phyloP scores from a whole-genome alignment of 1,284 basidiomycete species.

The Schizopora paradoxa region DNA sequence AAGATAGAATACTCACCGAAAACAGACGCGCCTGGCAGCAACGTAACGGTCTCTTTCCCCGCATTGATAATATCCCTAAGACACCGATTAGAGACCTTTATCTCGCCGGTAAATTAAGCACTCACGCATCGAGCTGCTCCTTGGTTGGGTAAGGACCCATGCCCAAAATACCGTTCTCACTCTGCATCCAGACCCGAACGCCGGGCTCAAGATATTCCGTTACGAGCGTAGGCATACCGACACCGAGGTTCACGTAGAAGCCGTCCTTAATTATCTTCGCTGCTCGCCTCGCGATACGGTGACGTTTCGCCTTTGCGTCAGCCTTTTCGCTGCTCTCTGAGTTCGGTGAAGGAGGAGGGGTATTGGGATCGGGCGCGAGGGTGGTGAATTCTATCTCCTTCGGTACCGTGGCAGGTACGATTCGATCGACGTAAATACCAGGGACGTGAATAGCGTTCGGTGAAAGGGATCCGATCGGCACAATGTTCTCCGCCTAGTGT shows the following conservation, averaged over 20 bases:
- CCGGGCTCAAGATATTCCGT: conserved; percentile 77
- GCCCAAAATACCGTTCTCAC: conserved; percentile 92
- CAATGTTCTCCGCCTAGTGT: conserved; percentile 84
- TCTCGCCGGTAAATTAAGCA: conserved; percentile 21
- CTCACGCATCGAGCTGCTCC: conserved; percentile 85
- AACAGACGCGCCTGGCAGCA: conserved; percentile 86
- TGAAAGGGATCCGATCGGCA: conserved; percentile 79
- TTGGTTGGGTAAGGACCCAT: conserved; percentile 93
- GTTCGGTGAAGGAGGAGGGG: conserved; percentile 24
- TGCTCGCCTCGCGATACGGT: conserved; percentile 80
- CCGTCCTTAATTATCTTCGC: conserved; percentile 90
- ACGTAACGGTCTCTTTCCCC: conserved; percentile 92
- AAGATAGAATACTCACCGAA: conserved; percentile 54
- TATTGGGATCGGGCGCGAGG: conserved; percentile 42
- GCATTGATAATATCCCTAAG: conserved; percentile 94
- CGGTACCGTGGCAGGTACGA: conserved; percentile 71
- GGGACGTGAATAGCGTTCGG: conserved; percentile 84
- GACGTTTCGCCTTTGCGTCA: conserved; percentile 47
- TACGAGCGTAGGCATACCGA: conserved; percentile 93
- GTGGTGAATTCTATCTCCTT: conserved; percentile 81
- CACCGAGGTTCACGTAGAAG: conserved; percentile 66
- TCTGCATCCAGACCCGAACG: conserved; percentile 88
- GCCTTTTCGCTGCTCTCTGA: conserved; percentile 46
- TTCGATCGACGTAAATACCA: conserved; percentile 84
- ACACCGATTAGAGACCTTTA: conserved; percentile 1